Conservation (phyloP, 352 stramenopile genomes). For the Aphanomyces cochlioides region DNA sequence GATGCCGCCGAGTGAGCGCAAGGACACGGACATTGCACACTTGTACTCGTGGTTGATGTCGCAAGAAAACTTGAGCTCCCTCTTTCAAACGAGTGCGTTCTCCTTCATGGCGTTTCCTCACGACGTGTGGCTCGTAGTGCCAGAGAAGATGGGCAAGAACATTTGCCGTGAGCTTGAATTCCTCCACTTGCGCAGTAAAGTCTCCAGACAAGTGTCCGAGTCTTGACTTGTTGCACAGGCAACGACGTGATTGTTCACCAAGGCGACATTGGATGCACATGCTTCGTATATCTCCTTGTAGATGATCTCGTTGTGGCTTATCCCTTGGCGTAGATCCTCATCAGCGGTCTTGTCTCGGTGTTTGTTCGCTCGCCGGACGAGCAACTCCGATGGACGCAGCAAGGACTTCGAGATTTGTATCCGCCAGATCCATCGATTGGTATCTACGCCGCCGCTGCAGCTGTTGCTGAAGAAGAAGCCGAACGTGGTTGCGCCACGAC, state of each 20-base stretch:
- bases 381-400: constrained; percentile 56
- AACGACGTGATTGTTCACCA: constrained; percentile 76
- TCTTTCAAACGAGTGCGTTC: constrained; percentile 62
- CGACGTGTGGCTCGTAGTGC: constrained; percentile 36
- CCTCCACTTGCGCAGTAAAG: constrained; percentile 45
- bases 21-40: constrained; percentile 26
- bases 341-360: constrained; percentile 72
- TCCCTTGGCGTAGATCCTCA: constrained; percentile 52
- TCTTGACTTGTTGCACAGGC: constrained; percentile 21
- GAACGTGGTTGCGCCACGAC: neutral
- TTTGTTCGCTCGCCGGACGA: constrained; percentile 68
- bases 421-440: constrained; percentile 15
- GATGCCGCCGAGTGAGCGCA: constrained; percentile 25
- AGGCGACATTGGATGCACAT: constrained; percentile 80
- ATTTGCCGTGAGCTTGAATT: constrained; percentile 86
- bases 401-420: constrained; percentile 38
- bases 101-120: neutral
- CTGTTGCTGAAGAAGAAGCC: neutral
- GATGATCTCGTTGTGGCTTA: neutral
- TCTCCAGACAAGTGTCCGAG: neutral
- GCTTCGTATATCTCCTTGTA: constrained; percentile 50
- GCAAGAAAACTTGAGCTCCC: constrained; percentile 80
- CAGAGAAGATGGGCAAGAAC: constrained; percentile 77
- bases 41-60: constrained; percentile 83
- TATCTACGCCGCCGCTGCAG: constrained; percentile 1